phyloP scores from a whole-genome alignment of 2,329 filamentous ascomycete genomes.

The Eutypella sp. region DNA sequence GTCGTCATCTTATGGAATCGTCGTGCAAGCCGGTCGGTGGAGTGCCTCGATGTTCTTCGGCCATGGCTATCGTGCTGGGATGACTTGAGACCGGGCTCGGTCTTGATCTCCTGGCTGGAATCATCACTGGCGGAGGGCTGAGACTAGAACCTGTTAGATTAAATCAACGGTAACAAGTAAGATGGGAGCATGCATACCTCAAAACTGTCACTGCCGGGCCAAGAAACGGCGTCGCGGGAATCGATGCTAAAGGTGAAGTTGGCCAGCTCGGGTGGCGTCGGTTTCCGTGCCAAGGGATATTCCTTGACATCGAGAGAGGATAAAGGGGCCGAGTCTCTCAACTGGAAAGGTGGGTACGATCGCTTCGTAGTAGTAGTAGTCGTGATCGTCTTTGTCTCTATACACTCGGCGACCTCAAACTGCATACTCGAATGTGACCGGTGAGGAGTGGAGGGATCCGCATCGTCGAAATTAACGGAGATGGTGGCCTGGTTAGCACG shows the following conservation, averaged over 20 bases:
- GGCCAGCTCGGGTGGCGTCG: slow-evolving; percentile 74
- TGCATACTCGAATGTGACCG: slow-evolving; percentile 32
- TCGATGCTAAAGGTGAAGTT: slow-evolving; percentile 69
- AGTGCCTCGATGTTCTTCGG: slow-evolving; percentile 19
- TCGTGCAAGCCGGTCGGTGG: slow-evolving; percentile 23
- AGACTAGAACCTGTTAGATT: slow-evolving; percentile 19
- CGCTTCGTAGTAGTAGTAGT: slow-evolving; percentile 86
- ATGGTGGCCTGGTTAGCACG: slow-evolving; percentile 37
- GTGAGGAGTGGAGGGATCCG: slow-evolving; percentile 32
- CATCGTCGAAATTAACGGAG: slow-evolving; percentile 43
- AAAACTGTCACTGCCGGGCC: slow-evolving; percentile 23
- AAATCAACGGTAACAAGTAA: slow-evolving; percentile 2
- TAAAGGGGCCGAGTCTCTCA: slow-evolving; percentile 67
- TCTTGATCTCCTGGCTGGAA: slow-evolving; percentile 22
- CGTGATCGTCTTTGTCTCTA: slow-evolving; percentile 70
- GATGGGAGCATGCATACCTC: slow-evolving; percentile 18
- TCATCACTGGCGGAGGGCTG: slow-evolving; percentile 19
- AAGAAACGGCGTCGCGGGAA: slow-evolving; percentile 48
- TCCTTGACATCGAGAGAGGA: slow-evolving; percentile 76
- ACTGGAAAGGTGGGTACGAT: slow-evolving; percentile 78
- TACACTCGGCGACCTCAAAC: slow-evolving; percentile 58
- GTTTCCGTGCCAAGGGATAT: slow-evolving; percentile 79
- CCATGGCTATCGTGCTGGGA: slow-evolving; percentile 22
- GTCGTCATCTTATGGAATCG: slow-evolving; percentile 28
- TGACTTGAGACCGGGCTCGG: slow-evolving; percentile 27